phyloP scores from a whole-genome alignment of 345 rosid species.

The Eucalyptus victrix region DNA sequence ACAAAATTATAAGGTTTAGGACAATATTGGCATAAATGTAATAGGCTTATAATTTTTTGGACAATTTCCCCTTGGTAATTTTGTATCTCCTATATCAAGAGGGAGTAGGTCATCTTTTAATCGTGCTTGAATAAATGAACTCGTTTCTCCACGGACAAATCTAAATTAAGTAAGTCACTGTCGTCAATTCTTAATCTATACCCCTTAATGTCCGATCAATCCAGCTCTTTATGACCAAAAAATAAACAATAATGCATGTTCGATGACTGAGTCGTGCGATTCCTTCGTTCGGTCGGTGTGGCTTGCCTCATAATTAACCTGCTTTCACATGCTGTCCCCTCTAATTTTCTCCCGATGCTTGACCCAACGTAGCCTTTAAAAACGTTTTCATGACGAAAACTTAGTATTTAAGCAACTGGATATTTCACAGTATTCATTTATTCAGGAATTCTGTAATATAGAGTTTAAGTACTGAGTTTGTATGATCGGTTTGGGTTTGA shows the following conservation, averaged over 20 bases:
- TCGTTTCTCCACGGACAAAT: background rate
- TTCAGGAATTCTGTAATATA: background rate
- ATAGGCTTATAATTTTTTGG: too few species aligned
- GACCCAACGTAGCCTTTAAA: background rate
- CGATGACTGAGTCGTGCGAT: background rate
- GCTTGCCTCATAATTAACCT: background rate
- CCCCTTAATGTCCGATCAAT: background rate
- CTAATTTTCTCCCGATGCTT: background rate
- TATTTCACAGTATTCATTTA: background rate
- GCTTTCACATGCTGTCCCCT: background rate
- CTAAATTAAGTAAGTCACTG: background rate
- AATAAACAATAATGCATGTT: background rate
- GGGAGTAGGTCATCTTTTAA: background rate
- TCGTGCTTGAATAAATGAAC: background rate
- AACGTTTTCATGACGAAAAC: background rate
- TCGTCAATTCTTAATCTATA: background rate
- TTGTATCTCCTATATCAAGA: background rate
- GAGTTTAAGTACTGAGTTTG: background rate
- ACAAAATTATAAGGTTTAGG: too few species aligned
- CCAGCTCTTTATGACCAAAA: fast-evolving
- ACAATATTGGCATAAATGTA: too few species aligned
- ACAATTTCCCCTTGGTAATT: background rate
- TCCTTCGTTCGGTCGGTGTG: background rate
- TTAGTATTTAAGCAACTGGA: background rate
- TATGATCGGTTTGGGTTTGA: background rate